Evolutionary conservation across 306 rosid genomes (phyloP), one percentile per base, ranked within the genome.

Genomic region (Benincasa hispida): DNA sequence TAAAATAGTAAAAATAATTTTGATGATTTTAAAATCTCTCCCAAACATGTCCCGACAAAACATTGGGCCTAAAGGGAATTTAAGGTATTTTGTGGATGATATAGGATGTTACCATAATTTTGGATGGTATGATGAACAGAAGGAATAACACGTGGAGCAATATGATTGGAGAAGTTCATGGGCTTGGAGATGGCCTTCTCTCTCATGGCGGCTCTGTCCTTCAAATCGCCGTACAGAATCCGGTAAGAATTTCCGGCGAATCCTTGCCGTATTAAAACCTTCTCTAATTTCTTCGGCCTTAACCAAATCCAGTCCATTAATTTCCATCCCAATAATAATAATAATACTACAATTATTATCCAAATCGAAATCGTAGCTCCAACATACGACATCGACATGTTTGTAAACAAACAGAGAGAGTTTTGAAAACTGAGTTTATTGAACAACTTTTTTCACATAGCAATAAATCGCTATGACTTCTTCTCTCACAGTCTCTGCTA

Each of bases 281-380:
- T 81, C 76, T 83, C 89, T 0, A 85, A 48, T 72, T 39, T 80
- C 74, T 68, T 85, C 0, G 81, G 86, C 54, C 51, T 66, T 18
- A 85, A 6, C 88, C 86, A 85, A 19, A 82, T 19, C 80, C 82
- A 79, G 8, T 85, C 48, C 47, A 82, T 2, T 15, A 80, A 53
- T 18, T 32, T 61, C 82, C 79, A 82, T 68, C 67, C 74, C 74
- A 24, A 67, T 11, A 39, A 8, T 5, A 67, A 4, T 10, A 67
- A 2, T 21, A 67, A 11, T 0, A 15, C 5, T 8, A 10, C 54
- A 4, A 21, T 9, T 5, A 41, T 48, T 28, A 53, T 4, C 37
- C 47, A 30, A 5, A 28, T 72, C 2, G 42, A 72, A 48, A 72
- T 8, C 18, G 19, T 50, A 5, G 6, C 55, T 15, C 8, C 2